Conservation (phyloP, 768 basidiomycete species). For the Mycena polygramma region DNA sequence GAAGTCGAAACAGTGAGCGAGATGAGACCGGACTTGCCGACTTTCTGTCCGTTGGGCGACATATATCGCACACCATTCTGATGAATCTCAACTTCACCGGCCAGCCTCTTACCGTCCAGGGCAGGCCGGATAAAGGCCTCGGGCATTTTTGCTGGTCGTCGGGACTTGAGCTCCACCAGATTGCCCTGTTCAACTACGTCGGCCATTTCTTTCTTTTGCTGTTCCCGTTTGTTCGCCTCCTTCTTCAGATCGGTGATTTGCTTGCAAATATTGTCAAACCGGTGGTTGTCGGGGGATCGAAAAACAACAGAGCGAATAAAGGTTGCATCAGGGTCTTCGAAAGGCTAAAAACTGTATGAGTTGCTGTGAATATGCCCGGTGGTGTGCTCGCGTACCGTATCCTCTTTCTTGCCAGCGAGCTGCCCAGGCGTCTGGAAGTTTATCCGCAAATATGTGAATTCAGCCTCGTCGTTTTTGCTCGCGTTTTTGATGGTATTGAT, state of each 20-base stretch:
- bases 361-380: background rate
- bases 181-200: conserved; percentile 97
- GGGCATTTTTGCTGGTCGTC: conserved; percentile 86
- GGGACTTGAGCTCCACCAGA: conserved; percentile 89
- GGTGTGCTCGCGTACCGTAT: conserved; percentile 71
- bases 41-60: conserved; percentile 89
- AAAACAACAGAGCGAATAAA: conserved; percentile 97
- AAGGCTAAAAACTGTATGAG: conserved; percentile 67
- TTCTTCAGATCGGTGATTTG: conserved; percentile 97
- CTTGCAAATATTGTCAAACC: conserved; percentile 90
- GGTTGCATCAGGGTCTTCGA: conserved; percentile 96
- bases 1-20: background rate
- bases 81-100: conserved; percentile 99
- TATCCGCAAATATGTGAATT: conserved; percentile 93
- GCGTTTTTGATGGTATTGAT: conserved; percentile 99
- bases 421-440: conserved; percentile 99
- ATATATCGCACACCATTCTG: conserved; percentile 96
- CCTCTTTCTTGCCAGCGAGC: conserved; percentile 97
- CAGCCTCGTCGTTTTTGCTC: conserved; percentile 97
- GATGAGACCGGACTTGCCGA: conserved; percentile 72
- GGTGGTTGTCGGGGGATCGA: conserved; percentile 89
- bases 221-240: conserved; percentile 96
- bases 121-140: conserved; percentile 96
- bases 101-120: conserved; percentile 92
- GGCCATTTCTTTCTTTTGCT: conserved; percentile 98